Evolutionary conservation across 129 eudicot species (phyloP).

Genomic region (Tagetes patula): DNA sequence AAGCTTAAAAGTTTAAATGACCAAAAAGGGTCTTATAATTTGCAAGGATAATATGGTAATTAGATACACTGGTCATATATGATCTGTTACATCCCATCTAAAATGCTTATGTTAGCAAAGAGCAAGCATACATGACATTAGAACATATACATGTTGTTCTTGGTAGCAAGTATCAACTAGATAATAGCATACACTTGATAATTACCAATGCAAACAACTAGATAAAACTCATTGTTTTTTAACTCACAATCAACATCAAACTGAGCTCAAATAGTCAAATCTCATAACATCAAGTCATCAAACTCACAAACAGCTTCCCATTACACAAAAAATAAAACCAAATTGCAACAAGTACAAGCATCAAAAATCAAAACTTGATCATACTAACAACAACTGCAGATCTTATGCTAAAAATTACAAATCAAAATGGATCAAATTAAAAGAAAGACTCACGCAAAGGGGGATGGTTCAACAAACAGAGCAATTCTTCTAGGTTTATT

Average conservation of each 20-base stretch:
- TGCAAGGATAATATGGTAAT: constrained; percentile 7
- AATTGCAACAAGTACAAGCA: constrained; percentile 2
- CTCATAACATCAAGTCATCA: neutral
- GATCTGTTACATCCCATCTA: neutral
- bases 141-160: neutral
- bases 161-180: constrained; percentile 1
- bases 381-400: neutral
- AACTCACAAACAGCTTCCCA: constrained; percentile 6
- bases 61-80: neutral
- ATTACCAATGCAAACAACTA: neutral
- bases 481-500: constrained; percentile 85
- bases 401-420: neutral
- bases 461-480: constrained; percentile 99
- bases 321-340: neutral
- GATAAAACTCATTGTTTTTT: neutral
- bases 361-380: constrained; percentile 3
- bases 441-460: constrained; percentile 74
- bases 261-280: neutral
- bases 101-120: constrained; percentile 11
- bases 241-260: constrained; percentile 23
- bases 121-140: constrained; percentile 1
- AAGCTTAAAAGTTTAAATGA: constrained; percentile 13
- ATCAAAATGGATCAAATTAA: neutral
- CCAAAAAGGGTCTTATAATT: constrained; percentile 4
- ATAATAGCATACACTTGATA: neutral